These are phyloP conservation scores for Barnettozyma sucrosica DNA, from an alignment of 805 yeast genomes.

Conservation along the genomic window DNA sequence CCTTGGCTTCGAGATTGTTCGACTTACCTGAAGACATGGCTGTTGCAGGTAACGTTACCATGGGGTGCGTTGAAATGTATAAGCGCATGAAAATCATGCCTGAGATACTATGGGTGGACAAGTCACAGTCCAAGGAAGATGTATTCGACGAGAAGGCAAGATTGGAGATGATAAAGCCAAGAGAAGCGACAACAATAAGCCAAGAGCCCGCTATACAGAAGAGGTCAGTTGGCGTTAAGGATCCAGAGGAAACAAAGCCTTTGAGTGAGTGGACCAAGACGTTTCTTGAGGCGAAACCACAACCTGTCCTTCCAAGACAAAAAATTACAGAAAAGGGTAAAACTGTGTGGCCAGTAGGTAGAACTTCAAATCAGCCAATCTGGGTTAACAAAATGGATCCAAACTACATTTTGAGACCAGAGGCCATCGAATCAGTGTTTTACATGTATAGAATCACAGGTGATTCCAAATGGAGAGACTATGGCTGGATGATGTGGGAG, in stretches of 20 bases:
- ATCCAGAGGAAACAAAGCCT: not conserved
- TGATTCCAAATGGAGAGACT: slow-evolving; percentile 48
- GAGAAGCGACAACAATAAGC: not conserved
- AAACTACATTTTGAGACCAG: slow-evolving; percentile 48
- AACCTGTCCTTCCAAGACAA: slow-evolving; percentile 3
- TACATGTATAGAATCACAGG: slow-evolving; percentile 57
- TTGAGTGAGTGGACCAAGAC: not conserved
- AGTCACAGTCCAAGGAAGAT: slow-evolving; percentile 20
- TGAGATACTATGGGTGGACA: slow-evolving; percentile 32
- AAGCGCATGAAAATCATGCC: slow-evolving; percentile 39
- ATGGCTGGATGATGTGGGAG: slow-evolving; percentile 46
- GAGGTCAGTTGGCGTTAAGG: not conserved
- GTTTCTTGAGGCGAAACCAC: not conserved
- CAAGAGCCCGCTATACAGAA: not conserved
- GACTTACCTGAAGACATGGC: slow-evolving; percentile 31
- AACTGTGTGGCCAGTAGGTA: slow-evolving; percentile 9
- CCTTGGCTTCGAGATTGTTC: slow-evolving; percentile 40
- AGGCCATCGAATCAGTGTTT: slow-evolving; percentile 55
- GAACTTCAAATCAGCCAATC: slow-evolving; percentile 23
- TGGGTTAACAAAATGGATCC: slow-evolving; percentile 32
- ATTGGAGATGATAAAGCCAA: slow-evolving; percentile 3
- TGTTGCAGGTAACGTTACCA: slow-evolving; percentile 38
- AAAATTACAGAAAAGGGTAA: slow-evolving; percentile 7
- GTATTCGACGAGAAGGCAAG: slow-evolving; percentile 18
- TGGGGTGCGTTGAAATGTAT: slow-evolving; percentile 44